Evolutionary conservation across 441 rosid genomes (phyloP), one percentile per base, ranked within the genome.

Genomic region (Dalechampia spathulata): DNA sequence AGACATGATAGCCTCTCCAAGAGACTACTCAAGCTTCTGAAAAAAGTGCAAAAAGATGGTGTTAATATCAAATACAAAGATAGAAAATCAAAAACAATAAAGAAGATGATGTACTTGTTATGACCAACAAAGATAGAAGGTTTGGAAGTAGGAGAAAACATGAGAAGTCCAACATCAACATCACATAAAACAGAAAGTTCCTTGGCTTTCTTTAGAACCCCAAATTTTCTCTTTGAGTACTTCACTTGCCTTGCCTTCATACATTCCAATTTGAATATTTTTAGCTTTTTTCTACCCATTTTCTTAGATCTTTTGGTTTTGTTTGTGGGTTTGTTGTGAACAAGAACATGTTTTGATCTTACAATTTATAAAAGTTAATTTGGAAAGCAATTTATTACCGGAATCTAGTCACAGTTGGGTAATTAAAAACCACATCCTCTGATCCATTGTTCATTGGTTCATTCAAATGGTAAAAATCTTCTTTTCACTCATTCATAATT

Each of bases 21-120:
- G 37, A 64, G 49, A 20, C 14, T 19, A 10, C 41, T 48, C n/a
- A 75, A 37, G 0, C 52, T 66, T 54, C 73, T 74, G 41, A 10
- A 53, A 23, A 5, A 53, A 3, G 17, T n/a, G n/a, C n/a, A 5
- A 37, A 19, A 36, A 14, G 11, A 2, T 1, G n/a, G 6, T 19
- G 16, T 7, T 6, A 6, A 1, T 12, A 30, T 30, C 34, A 3
- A 30, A 8, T 30, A 15, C 2, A n/a, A 25, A 15, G 14, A 15
- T 9, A 3, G 1, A 25, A 52, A 11, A n/a, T 15, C 4, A 5
- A 27, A 12, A 5, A 42, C 3, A 43, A 1, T 0, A 9, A 34
- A 50, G 39, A 15, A 3, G n/a, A 28, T 10, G 2, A 30, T 37
- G 47, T 62, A 62, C 66, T 46, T 47, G 53, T 53, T 28, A 23